A percentile compares a stretch with the other conserved stretches of the same genome.
Evolutionary conservation across 768 basidiomycete species (phyloP).

Genomic region (Tylopilus felleus): DNA sequence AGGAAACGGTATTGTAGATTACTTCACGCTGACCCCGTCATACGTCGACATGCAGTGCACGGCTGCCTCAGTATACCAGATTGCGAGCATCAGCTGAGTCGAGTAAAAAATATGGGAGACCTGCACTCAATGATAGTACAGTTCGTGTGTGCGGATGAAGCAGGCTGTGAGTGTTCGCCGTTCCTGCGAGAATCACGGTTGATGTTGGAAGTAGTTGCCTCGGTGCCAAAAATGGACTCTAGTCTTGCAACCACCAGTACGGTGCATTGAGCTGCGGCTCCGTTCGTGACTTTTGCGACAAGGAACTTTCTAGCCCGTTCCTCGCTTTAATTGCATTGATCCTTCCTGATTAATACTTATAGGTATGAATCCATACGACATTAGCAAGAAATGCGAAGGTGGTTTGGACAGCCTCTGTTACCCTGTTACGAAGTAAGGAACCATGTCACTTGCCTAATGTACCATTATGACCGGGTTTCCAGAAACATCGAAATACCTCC

Average conservation of each 20-base stretch:
- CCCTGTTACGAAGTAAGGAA: slow-evolving; percentile 41
- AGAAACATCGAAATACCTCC: slow-evolving; percentile 63
- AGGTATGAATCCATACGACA: slow-evolving; percentile 65
- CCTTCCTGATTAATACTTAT: neutral
- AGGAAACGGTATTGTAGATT: slow-evolving; percentile 48
- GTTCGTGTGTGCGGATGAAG: slow-evolving; percentile 43
- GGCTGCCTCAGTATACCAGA: slow-evolving; percentile 44
- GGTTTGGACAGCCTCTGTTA: slow-evolving; percentile 49
- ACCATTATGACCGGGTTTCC: slow-evolving; percentile 3
- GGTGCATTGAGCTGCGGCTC: slow-evolving; percentile 68
- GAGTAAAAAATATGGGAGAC: neutral
- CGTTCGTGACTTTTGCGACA: slow-evolving; percentile 63
- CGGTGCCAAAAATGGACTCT: slow-evolving; percentile 61
- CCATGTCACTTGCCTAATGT: neutral
- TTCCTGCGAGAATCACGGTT: neutral
- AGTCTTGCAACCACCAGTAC: slow-evolving; percentile 61
- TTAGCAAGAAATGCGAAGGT: slow-evolving; percentile 60
- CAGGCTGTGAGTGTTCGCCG: slow-evolving; percentile 29
- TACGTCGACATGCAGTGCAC: slow-evolving; percentile 58
- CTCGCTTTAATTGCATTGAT: slow-evolving; percentile 5
- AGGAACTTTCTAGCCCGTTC: slow-evolving; percentile 35
- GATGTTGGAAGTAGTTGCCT: slow-evolving; percentile 48
- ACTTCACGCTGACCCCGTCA: slow-evolving; percentile 35
- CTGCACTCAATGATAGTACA: neutral
- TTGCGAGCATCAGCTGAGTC: slow-evolving; percentile 35